Evolutionary conservation across 371 early-diverging fungal species (phyloP), one percentile per base, ranked within the genome.

Genomic region (Mucor piriformis): DNA sequence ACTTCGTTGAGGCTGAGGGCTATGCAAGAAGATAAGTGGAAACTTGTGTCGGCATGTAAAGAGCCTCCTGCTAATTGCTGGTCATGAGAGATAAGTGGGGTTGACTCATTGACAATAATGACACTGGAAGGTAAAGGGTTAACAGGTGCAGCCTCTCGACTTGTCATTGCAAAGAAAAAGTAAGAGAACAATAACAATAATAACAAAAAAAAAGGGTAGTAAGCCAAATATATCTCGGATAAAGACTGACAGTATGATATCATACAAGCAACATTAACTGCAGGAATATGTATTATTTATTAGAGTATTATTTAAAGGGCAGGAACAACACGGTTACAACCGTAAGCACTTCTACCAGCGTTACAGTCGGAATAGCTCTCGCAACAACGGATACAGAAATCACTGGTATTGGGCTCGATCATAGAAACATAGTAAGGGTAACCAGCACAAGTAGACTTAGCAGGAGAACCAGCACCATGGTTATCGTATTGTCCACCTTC

Each of bases 401-500:
- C 62, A 24, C 47, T 63, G 16, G 59, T 53, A 23, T 66, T 67
- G 6, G 81, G 81, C 52, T 80, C 81, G 10, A 75, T 59, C 34
- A 80, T 52, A 49, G 67, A 72, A 24, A 81, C 77, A 63, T 68
- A 81, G 48, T 67, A 67, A n/a, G 58, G 58, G 34, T 72, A 80
- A 6, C 77, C 81, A 25, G 63, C 58, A 56, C 72, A 77, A 6
- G 35, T 37, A 13, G 74, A 68, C 2, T 66, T 67, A 29, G 63
- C 60, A 47, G 79, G 79, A 43, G 65, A 68, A 4, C 69, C 66
- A 11, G 37, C 23, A 42, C 72, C 72, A 24, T 72, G 69, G 63
- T 69, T 50, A 56, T 69, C 70, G 27, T 69, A 69, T 25, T 81
- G 82, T 44, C 82, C 82, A 58, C 82, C 82, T 13, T 79, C 67